Percentiles rank a stretch among this genome's conserved stretches.
phyloP scores from a whole-genome alignment of 2,329 filamentous ascomycete species.

The Epichloe scottii region DNA sequence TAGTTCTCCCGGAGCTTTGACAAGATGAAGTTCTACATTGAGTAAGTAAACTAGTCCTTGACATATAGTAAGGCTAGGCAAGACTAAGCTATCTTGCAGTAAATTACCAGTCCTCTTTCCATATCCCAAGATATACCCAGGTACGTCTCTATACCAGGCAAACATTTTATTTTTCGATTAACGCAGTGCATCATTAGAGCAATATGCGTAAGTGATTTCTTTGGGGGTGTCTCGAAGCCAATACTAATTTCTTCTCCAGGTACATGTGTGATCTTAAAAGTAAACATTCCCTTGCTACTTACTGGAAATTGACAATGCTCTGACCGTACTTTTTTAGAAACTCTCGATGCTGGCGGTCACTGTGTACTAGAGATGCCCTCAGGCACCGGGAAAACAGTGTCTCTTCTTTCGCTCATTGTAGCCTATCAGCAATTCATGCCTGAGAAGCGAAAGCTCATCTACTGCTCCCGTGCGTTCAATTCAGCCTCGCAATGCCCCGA shows the following conservation, averaged over 20 bases:
- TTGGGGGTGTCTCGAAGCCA: neutral
- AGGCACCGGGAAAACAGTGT: conserved; percentile 94
- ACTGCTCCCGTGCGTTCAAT: conserved; percentile 66
- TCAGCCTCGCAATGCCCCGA: neutral
- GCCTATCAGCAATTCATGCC: conserved; percentile 93
- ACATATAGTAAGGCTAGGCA: neutral
- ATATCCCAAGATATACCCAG: conserved; percentile 47
- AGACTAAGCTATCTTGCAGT: conserved; percentile 22
- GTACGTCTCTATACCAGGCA: conserved; percentile 18
- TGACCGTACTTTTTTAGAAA: conserved; percentile 30
- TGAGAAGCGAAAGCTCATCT: conserved; percentile 90
- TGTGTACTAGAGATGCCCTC: conserved; percentile 99
- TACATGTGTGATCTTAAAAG: conserved; percentile 48
- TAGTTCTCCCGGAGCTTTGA: neutral
- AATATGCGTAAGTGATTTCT: conserved; percentile 36
- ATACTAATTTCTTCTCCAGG: conserved; percentile 16
- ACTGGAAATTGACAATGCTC: neutral
- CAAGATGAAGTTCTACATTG: conserved; percentile 40
- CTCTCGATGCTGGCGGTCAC: conserved; percentile 86
- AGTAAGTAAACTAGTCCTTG: conserved; percentile 20
- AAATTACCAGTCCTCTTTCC: conserved; percentile 46
- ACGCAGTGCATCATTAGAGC: conserved; percentile 23
- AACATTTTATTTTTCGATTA: neutral
- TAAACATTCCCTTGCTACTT: conserved; percentile 13
- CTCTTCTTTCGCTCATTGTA: conserved; percentile 84